Base-by-base conservation (phyloP, 2,329 filamentous ascomycete genomes). In the Coniochaeta sp. region DNA sequence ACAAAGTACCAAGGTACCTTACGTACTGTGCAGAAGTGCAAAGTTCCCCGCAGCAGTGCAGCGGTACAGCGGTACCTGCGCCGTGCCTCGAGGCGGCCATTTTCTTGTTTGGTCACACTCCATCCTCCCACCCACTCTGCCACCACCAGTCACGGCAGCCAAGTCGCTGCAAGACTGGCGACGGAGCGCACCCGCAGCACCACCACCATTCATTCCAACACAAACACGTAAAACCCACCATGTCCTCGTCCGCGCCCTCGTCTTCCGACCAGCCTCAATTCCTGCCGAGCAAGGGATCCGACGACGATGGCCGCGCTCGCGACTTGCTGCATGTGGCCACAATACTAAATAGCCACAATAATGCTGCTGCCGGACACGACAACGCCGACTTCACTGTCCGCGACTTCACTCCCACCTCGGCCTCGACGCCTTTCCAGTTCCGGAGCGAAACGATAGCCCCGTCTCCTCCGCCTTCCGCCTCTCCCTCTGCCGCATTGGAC, bases 371-470 rank as follows among this genome's bases (percentile, higher is more conserved):
- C 50, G 44, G 22, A 38, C 56, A 42, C 40, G 3, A 19, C 44
- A 55, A 59, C 54, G 58, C 55, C 2, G 9, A 58, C 19, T 38
- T 38, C 55, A 57, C 60, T 6, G 6, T 22, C 24, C 44, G 22
- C 44, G 24, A 28, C 19, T 19, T 62, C 40, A 34, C 62, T 14
- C 55, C 62, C 16, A 57, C 61, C 26, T 54, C 61, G 12, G 56
- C 60, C 32, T 60, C 64, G 55, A 57, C 60, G 10, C 55, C 64
- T 56, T 16, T 67, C 60, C 66, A 69, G 22, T 70, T 70, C 60
- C 67, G 63, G 26, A 65, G 69, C 22, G 64, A 68, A 38, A 70
- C 70, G 40, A 69, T 68, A 60, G 67, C 70, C 7, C 70, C 70
- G 14, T 72, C 70, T 14, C 68, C 71, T 14, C 69, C 68, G 14